Percentiles rank a stretch among this genome's conserved stretches.
These are phyloP conservation scores for Amborella trichopoda DNA, from an alignment of 164 flowering plant genomes.

Conservation along the genomic window DNA sequence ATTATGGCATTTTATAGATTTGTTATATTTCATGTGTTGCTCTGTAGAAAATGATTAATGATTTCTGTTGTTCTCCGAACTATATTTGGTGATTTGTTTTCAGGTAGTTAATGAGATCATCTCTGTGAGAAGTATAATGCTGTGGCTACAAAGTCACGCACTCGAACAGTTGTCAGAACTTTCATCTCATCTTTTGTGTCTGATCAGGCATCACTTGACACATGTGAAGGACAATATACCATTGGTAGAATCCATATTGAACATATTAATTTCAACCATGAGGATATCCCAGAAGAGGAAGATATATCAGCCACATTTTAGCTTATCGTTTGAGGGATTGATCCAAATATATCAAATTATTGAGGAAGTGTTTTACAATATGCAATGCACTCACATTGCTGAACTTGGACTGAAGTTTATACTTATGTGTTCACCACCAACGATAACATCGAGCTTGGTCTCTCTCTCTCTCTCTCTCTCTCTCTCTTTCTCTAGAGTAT, in stretches of 20 bases:
- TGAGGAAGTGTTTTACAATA: conserved; percentile 6
- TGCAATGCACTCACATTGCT: conserved; percentile 9
- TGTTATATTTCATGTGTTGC: background rate
- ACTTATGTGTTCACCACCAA: conserved; percentile 62
- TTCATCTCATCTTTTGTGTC: conserved; percentile 31
- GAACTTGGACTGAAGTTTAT: conserved; percentile 50
- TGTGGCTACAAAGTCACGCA: conserved; percentile 58
- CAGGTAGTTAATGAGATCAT: conserved; percentile 47
- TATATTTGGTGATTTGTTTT: background rate
- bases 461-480: conserved; percentile 13
- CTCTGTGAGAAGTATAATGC: conserved; percentile 27
- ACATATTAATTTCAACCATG: conserved; percentile 35
- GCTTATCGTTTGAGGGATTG: conserved; percentile 46
- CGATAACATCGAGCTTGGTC: conserved; percentile 34
- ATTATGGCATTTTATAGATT: background rate
- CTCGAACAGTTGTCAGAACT: conserved; percentile 77
- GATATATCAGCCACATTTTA: conserved; percentile 58
- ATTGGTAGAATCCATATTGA: conserved; percentile 24
- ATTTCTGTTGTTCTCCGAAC: conserved; percentile 4
- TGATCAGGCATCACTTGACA: conserved; percentile 23
- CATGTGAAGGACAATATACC: conserved; percentile 18
- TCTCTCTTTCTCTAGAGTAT: background rate
- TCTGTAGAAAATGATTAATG: background rate
- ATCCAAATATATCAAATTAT: conserved; percentile 35
- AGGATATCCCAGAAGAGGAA: conserved; percentile 59